Evolutionary conservation across 768 basidiomycete species (phyloP).

Genomic region (Podaxis carcinomalis): DNA sequence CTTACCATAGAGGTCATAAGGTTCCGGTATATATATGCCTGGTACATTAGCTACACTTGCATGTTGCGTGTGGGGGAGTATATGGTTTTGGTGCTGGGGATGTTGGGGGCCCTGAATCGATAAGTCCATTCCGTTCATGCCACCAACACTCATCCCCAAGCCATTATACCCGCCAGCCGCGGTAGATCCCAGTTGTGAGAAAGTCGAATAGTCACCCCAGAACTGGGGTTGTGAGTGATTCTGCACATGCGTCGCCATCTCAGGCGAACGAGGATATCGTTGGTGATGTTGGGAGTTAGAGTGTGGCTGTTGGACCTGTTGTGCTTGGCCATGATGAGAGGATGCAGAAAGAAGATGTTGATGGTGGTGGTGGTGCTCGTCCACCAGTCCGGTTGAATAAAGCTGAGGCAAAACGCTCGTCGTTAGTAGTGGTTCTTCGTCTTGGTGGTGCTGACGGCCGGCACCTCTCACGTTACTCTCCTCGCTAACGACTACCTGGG

Average conservation of each 20-base stretch:
- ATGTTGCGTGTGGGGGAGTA: not conserved
- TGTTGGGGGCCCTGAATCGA: conserved; percentile 15
- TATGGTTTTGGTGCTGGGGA: conserved; percentile 11
- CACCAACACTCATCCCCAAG: conserved; percentile 13
- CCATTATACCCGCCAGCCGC: conserved; percentile 20
- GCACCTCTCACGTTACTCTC: not conserved
- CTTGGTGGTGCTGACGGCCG: not conserved
- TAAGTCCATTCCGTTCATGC: conserved; percentile 17
- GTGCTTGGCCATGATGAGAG: conserved; percentile 15
- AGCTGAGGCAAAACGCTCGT: conserved; percentile 72
- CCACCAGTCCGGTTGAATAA: conserved; percentile 69
- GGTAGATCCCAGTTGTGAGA: conserved; percentile 41
- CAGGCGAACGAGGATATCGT: conserved; percentile 1
- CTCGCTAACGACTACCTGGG: not conserved
- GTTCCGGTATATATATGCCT: conserved; percentile 21
- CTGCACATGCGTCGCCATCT: conserved; percentile 1
- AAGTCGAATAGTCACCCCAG: conserved; percentile 54
- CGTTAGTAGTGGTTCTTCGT: conserved; percentile 40
- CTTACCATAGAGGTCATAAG: conserved; percentile 24
- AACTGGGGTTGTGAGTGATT: conserved; percentile 43
- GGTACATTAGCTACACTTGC: not conserved
- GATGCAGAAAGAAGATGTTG: conserved; percentile 7
- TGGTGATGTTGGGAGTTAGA: conserved; percentile 7
- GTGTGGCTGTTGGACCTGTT: not conserved
- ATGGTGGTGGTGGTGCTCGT: conserved; percentile 26